Evolutionary conservation across 441 rosid species (phyloP), one percentile per base, ranked within the genome.

Genomic region (Populus hybrid): DNA sequence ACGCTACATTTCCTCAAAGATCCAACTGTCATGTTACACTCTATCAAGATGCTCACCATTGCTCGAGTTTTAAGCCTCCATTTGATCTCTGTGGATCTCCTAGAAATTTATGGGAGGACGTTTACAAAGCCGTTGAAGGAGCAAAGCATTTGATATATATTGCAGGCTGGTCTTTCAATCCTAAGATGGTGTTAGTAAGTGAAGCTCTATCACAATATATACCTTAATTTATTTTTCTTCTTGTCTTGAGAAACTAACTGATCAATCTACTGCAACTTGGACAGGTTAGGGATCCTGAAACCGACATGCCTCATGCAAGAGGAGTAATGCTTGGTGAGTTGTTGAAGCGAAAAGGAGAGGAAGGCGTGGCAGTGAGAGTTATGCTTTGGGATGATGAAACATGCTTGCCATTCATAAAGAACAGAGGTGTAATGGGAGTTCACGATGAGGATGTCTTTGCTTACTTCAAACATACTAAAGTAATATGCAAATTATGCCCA

Each of bases 321-420:
- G 96, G 95, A 73, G 90, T 92, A 40, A 87, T 80, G 78, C 83
- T 95, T 2, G 97, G 97, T 0, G 92, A 95, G 81, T 83, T 93
- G 82, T 61, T 95, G 74, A 93, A 86, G 80, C 75, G 79, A 36
- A 95, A 91, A 85, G 92, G 92, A 0, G 88, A 93, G 76, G 97
- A 91, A 88, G 98, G 97, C 11, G 92, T 90, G 75, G 95, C 93
- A 0, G 95, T 95, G 54, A 89, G 99, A 79, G 80, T 95, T 12
- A 88, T 95, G 95, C 65, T 93, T 35, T 95, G 99, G 99, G 88
- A 92, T 32, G 99, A 92, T 23, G 94, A 92, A 70, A 89, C 98
- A 16, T 93, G 93, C 23, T 74, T 95, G 67, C 97, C 92, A 5
- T n/a, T 92, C 12, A 88, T 95, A 75, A 95, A 88, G 86, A 93